Evolutionary conservation across 2,329 filamentous ascomycete genomes (phyloP), one percentile per base, ranked within the genome.

Genomic region (Mollisiaceae sp.): DNA sequence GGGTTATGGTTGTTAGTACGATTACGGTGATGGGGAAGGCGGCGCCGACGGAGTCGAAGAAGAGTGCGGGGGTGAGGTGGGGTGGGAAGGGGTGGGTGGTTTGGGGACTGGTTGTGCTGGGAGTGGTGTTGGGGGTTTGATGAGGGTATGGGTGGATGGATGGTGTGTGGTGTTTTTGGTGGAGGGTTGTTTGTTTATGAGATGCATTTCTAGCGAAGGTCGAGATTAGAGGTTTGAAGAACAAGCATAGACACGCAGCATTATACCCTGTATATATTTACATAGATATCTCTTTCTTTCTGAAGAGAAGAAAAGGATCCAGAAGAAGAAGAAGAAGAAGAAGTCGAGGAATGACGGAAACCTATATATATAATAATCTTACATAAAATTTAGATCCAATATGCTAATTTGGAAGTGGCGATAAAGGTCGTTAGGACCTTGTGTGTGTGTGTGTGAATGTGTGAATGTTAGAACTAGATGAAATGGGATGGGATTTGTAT

Each of bases 1-100:
- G 66, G 1, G 63, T 74, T 4, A 63, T 70, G 18, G 68, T 74
- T 20, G 65, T 74, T 14, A 70, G 71, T 1, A 75, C 72, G 1
- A 69, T 72, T 11, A 73, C 70, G 1, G 63, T 73, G 22, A 72
- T 64, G 2, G 70, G 65, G 6, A 67, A 59, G n/a, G n/a, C n/a
- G 4, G 62, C 59, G 4, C 38, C 47, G 1, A 71, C 72, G 1
- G 64, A 63, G 0, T 64, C 67, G 8, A 74, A 74, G 71, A 71
- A 72, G 63, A 70, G 60, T 18, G 63, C 55, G 6, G 68, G 43
- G 22, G 45, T 24, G 22, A 12, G 18, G 50, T 18, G n/a, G n/a
- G 4, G 4, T 8, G 4, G 4, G 9, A 27, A 12, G 47, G 22
- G 14, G 22, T 4, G 6, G 45, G 4, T 45, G 45, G 45, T 50